Base-by-base conservation (phyloP, 192 early-diverging fungal species). In the Funneliformis mosseae region DNA sequence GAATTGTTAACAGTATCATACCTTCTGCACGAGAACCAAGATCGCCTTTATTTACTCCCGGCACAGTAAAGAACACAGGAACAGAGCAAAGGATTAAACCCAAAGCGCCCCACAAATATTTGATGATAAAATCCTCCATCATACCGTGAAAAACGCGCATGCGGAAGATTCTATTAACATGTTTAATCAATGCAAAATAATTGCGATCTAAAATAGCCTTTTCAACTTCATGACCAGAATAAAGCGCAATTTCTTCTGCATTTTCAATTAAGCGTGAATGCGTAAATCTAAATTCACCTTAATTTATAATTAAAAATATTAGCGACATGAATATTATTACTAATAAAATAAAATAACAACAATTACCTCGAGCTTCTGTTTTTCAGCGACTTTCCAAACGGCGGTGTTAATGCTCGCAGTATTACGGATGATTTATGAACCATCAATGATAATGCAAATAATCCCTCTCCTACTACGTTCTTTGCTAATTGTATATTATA, bases 121-220 rank as follows among this genome's bases (percentile, higher is more conserved):
- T 99, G 86, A 99, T 95, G 33, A 98, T 89, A 88, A 97, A 98
- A 85, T 98, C 97, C 84, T 99, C 97, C 66, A 98, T 85, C 96
- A 99, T 97, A 28, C 93, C 90, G 83, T 98, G 94, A 83, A 93
- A 93, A 74, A 99, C 93, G 39, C 95, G 92, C 78, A 94, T 88
- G 25, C 90, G 91, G 87, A 94, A 96, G 45, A 97, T 91, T 68
- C 90, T 90, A 83, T 95, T 95, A 83, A 98, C 89, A 82, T 99
- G 97, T 61, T 89, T 89, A 64, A 96, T 92, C 33, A 99, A 89
- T 11, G 89, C 88, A 83, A 89, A 84, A 83, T 96, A 99, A 70
- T 88, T 89, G 61, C 88, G 87, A 72, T 96, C 91, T 70, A 98
- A 84, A 46, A 94, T 92, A n/a, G 83, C 86, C 83, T 94, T 94